These are phyloP conservation scores for Aspergillus heteromorphus DNA, from an alignment of 495 filamentous ascomycete genomes.

Conservation along the genomic window DNA sequence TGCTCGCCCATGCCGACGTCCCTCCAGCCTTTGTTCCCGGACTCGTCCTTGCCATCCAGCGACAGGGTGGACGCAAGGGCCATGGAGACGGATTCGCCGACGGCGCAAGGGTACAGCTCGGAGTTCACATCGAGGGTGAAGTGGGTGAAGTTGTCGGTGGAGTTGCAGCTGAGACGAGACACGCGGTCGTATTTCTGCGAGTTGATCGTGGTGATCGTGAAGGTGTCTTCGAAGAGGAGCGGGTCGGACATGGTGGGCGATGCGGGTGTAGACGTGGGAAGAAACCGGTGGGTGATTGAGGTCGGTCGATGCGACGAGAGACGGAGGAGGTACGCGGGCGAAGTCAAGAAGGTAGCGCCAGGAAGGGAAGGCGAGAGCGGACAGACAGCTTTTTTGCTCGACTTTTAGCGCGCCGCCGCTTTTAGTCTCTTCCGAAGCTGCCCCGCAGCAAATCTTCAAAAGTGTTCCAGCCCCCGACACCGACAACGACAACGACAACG, in stretches of 20 bases:
- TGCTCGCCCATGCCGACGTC: slow-evolving; percentile 66
- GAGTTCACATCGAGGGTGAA: slow-evolving; percentile 91
- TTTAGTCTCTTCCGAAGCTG: slow-evolving; percentile 18
- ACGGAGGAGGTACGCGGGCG: background rate
- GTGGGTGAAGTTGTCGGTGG: slow-evolving; percentile 60
- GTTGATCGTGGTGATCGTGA: slow-evolving; percentile 74
- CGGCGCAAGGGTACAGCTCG: slow-evolving; percentile 74
- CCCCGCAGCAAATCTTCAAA: slow-evolving; percentile 22
- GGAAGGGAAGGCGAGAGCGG: background rate
- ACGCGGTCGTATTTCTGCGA: slow-evolving; percentile 92
- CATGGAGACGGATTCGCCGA: slow-evolving; percentile 69
- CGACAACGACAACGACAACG: no score
- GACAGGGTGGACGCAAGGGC: slow-evolving; percentile 78
- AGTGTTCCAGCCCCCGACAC: background rate
- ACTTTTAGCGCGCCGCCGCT: slow-evolving; percentile 25
- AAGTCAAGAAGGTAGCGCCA: background rate
- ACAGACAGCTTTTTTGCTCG: slow-evolving; percentile 39
- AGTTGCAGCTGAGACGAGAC: slow-evolving; percentile 68
- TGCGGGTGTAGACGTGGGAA: background rate
- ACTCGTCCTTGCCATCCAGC: slow-evolving; percentile 74
- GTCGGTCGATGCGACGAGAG: no score
- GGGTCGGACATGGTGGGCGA: slow-evolving; percentile 60
- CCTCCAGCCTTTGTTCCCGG: slow-evolving; percentile 68
- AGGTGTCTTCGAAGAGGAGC: slow-evolving; percentile 86
- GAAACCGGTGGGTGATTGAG: background rate